Evolutionary conservation across 169 alveolate genomes (phyloP), one percentile per base, ranked within the genome.

Genomic region (Plasmodium gonderi): DNA sequence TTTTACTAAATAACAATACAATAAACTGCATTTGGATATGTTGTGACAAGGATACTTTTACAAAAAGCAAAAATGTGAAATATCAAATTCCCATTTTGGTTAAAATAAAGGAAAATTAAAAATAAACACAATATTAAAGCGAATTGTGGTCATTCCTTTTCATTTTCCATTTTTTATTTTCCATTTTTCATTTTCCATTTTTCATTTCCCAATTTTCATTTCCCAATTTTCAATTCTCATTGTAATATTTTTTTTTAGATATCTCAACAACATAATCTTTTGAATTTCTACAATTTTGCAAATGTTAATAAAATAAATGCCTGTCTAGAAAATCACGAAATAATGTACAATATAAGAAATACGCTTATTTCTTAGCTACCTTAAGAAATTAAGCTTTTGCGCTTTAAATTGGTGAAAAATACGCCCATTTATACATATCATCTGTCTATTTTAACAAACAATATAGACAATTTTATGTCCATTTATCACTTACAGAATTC

Each of bases 41-140:
- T 44, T 67, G 91, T 31, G 51, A 81, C 51, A 81, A 67, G 23
- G 76, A 81, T n/a, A 81, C 60, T 40, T 81, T 81, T 68, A 12
- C 80, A 31, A 81, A 81, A 81, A 40, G 47, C 38, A 44, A 69
- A 44, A 3, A 17, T 67, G 80, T 68, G 54, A 69, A 81, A 45
- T 69, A 26, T 44, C 82, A 81, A 68, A 47, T 81, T 81, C 91
- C 91, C 38, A 54, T 81, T 81, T 36, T 81, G 91, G 91, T 81
- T 81, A 79, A 79, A 79, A 26, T 79, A 33, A 26, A 75, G 38
- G 38, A 42, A 75, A 75, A 75, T 0, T 12, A 7, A 79, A 79
- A 36, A 36, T 17, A 17, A 6, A 79, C 1, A 54, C 0, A 54
- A 14, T 12, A 17, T n/a, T 6, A 79, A 36, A 33, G 4, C 45